Evolutionary conservation across 495 filamentous ascomycete species (phyloP).

Genomic region (Xylaria bambusicola): DNA sequence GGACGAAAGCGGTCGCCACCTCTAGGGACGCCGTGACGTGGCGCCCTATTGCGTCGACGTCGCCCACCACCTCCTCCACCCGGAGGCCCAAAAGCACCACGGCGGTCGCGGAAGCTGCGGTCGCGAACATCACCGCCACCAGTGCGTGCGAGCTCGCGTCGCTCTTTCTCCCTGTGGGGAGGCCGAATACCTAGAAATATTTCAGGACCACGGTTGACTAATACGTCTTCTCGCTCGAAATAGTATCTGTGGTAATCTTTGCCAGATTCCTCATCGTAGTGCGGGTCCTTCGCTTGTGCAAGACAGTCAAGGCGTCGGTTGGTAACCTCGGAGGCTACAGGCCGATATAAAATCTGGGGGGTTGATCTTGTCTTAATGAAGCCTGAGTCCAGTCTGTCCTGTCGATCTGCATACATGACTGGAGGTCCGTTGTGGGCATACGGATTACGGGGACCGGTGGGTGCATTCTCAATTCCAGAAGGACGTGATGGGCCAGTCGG

Average conservation of each 20-base stretch:
- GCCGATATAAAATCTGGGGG: slow-evolving; percentile 46
- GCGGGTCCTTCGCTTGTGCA: slow-evolving; percentile 52
- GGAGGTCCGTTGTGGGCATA: slow-evolving; percentile 20
- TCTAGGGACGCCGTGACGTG: slow-evolving; percentile 32
- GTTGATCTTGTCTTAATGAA: slow-evolving; percentile 30
- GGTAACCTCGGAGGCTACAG: slow-evolving; percentile 55
- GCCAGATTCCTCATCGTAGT: slow-evolving; percentile 49
- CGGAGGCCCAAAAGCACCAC: slow-evolving; percentile 12
- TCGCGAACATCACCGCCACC: slow-evolving; percentile 25
- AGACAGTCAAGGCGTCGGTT: slow-evolving; percentile 69
- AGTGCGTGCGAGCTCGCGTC: slow-evolving; percentile 25
- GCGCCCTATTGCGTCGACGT: slow-evolving; percentile 25
- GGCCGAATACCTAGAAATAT: slow-evolving; percentile 59
- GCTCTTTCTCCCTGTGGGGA: slow-evolving; percentile 44
- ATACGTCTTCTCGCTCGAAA: slow-evolving; percentile 69
- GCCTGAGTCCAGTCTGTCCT: slow-evolving; percentile 16
- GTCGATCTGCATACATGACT: slow-evolving; percentile 14
- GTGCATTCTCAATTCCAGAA: slow-evolving; percentile 44
- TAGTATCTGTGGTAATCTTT: slow-evolving; percentile 73
- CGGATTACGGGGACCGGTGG: slow-evolving; percentile 41
- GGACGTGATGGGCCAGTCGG: slow-evolving; percentile 44
- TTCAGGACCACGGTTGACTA: slow-evolving; percentile 79
- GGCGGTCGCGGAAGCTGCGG: slow-evolving; percentile 21
- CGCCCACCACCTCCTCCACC: slow-evolving; percentile 17
- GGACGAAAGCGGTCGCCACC: slow-evolving; percentile 34